Evolutionary conservation across 495 filamentous ascomycete genomes (phyloP), one percentile per base, ranked within the genome.

Genomic region (Penicillium soppii): DNA sequence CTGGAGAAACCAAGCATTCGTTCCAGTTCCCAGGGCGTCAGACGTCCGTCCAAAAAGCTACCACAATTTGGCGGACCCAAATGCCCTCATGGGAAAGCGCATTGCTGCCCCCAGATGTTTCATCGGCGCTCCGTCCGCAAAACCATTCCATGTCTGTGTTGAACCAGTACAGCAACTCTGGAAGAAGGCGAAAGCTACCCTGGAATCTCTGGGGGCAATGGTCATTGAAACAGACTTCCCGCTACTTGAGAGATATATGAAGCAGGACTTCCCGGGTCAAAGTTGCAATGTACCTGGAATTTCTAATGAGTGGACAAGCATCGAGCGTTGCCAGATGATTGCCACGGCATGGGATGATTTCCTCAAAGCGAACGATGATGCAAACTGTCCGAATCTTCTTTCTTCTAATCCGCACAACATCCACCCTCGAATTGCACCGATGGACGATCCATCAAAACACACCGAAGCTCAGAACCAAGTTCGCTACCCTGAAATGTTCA

Each of bases 291-390:
- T 40, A 0, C 23, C 36, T 9, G 36, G 36, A 7, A 41, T 50
- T 4, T 27, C 47, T 2, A 12, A 27, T 5, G 13, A 36, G n/a
- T 43, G 39, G 39, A 43, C 30, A 4, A 38, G 33, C 5, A 38
- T 37, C 29, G 49, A 52, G 20, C 39, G 39, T 19, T 59, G 52
- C 33, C 42, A 45, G 20, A 26, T 56, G 19, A 55, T 59, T 20
- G 57, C 57, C 1, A 36, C 50, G 4, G 47, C 27, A n/a, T 59
- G 52, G 57, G 57, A 59, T 30, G 42, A 54, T 6, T 55, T 59
- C 20, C 39, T 59, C 15, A 21, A n/a, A 5, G n/a, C 19, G 5
- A 59, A 59, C 21, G 20, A 41, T 5, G 47, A 59, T 15, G 13
- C 22, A 13, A 46, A 35, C 5, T 37, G 32, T 17, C 20, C 47